Base-by-base conservation (phyloP, 1,284 basidiomycete genomes). In the Rhodotorula sp. region DNA sequence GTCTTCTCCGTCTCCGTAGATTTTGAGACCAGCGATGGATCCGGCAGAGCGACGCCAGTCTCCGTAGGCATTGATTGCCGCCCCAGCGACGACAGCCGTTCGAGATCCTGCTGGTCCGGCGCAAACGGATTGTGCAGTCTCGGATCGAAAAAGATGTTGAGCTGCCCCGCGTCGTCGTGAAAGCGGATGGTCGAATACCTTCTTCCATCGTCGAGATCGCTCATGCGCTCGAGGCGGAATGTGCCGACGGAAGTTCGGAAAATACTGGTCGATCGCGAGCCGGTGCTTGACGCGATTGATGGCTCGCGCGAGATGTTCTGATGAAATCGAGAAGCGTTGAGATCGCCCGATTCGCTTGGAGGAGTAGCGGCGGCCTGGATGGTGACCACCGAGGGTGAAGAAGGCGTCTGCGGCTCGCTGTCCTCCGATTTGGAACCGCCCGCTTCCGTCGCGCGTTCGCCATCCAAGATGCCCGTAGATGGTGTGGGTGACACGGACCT, bases 121-220 rank as follows among this genome's bases (percentile, higher is more conserved):
- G 58, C 43, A 60, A 74, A 62, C 5, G 72, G 72, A 54, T 74
- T 74, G 26, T 55, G 50, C n/a, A 23, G 23, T 10, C 12, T 49
- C 38, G 73, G 56, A 26, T 71, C 67, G 55, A 74, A 74, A 60
- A 55, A 74, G 55, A 74, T 71, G 38, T 47, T 52, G n/a, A 26
- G 26, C 26, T 67, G 49, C 16, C 64, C 64, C 34, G 50, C 45
- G 2, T 47, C 45, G n/a, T 15, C 52, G 5, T 34, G 28, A 12
- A 66, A 5, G 23, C 62, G 64, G 62, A 69, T 56, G 23, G 71
- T 69, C 45, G 67, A 69, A 0, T 43, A 57, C 7, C 38, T 43
- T 10, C 60, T 52, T 23, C 8, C n/a, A 12, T 3, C 26, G n/a
- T 34, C 23, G 12, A 23, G 14, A 5, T 26, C 28, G 19, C 19